phyloP scores from a whole-genome alignment of 345 rosid genomes.

The thale cress (Arabidopsis thaliana) region TAIR10.1 NC_003074.8:6747001-6747500 shows the following conservation, averaged over 20 bases:
- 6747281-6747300: not conserved
- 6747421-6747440: constrained; percentile 16
- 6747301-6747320: constrained; percentile 21
- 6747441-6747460: constrained; percentile 25
- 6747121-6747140: not conserved
- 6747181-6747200: not conserved
- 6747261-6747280: too few relatives aligned
- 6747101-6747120: not conserved
- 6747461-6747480: constrained; percentile 24
- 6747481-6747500: constrained; percentile 14
- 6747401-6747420: constrained; percentile 2
- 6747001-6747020: not conserved
- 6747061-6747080: constrained; percentile 16
- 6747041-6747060: constrained; percentile 4
- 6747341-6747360: not conserved
- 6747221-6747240: too few relatives aligned
- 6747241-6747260: too few relatives aligned
- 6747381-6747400: too few relatives aligned
- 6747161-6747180: not conserved
- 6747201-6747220: not conserved
- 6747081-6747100: constrained; percentile 16
- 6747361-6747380: not conserved
- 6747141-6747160: constrained; percentile 13
- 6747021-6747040: not conserved
- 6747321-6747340: not conserved